Conservation (phyloP, 2,329 filamentous ascomycete species). For the Aspergillus tubingensis region DNA sequence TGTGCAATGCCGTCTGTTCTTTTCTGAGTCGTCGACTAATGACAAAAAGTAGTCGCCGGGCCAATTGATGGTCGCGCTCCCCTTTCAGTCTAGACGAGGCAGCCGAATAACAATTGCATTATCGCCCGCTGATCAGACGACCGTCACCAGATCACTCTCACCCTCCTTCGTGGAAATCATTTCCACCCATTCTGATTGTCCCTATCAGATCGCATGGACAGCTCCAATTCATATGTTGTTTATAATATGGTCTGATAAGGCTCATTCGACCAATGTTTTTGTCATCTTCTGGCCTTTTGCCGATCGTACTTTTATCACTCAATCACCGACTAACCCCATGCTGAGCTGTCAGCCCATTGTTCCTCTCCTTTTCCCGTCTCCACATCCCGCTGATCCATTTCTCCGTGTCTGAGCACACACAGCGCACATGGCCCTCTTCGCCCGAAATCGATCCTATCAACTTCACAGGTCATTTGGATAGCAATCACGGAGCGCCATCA, state of each 20-base stretch:
- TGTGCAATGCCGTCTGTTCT: background rate
- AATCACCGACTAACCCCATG: background rate
- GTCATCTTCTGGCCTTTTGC: background rate
- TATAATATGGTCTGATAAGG: constrained; percentile 5
- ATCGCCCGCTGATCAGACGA: constrained; percentile 1
- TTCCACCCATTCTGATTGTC: background rate
- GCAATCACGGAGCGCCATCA: background rate
- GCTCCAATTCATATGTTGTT: background rate
- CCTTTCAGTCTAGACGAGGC: background rate
- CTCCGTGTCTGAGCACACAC: background rate
- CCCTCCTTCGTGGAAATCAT: background rate
- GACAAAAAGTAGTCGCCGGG: background rate
- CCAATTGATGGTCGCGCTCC: background rate
- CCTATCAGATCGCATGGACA: background rate
- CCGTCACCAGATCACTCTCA: constrained; percentile 7
- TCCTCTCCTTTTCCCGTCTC: background rate
- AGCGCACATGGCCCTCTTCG: background rate
- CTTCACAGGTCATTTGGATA: background rate
- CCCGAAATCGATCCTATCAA: background rate
- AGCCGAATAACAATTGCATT: constrained; percentile 2
- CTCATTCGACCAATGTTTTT: background rate
- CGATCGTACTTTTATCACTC: constrained; percentile 3
- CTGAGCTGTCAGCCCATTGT: background rate
- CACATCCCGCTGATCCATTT: background rate
- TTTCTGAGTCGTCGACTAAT: background rate